Percentiles rank a stretch among this genome's conserved stretches.
Conservation (phyloP, 306 rosid genomes). For the Corylus avellana region DNA sequence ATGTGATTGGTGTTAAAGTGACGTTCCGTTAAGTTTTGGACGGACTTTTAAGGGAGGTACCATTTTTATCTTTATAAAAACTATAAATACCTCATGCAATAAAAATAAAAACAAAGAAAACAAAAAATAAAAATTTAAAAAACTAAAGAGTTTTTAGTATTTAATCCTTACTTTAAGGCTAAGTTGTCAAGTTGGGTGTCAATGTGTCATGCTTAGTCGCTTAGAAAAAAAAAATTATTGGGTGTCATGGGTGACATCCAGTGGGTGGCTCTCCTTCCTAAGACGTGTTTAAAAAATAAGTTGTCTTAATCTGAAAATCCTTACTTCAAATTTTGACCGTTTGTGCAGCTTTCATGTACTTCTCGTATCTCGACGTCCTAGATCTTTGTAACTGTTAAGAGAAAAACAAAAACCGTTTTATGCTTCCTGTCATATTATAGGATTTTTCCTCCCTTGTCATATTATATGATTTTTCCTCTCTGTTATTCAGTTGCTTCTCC, state of each 20-base stretch:
- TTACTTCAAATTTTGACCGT: constrained; percentile 16
- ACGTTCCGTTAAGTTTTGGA: too few species aligned
- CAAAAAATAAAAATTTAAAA: too few species aligned
- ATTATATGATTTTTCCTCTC: not conserved
- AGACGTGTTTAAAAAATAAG: not conserved
- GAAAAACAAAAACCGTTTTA: constrained; percentile 30
- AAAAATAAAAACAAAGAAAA: too few species aligned
- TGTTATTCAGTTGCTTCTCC: constrained; percentile 9
- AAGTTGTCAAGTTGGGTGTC: not conserved
- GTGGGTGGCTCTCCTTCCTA: not conserved
- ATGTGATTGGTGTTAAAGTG: too few species aligned
- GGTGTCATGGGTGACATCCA: not conserved
- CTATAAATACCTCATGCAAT: too few species aligned
- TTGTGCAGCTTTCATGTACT: constrained; percentile 38
- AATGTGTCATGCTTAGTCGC: too few species aligned
- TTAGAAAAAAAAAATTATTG: too few species aligned
- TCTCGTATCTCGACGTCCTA: constrained; percentile 65
- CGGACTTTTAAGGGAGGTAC: too few species aligned
- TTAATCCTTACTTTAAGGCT: too few species aligned
- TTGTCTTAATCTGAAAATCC: constrained; percentile 3
- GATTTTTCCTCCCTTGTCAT: constrained; percentile 21
- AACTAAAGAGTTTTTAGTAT: too few species aligned
- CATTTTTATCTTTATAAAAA: too few species aligned
- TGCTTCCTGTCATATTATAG: constrained; percentile 28
- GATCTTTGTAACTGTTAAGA: constrained; percentile 47